Evolutionary conservation across 2,329 filamentous ascomycete species (phyloP).

Genomic region (Nemania sp.): DNA sequence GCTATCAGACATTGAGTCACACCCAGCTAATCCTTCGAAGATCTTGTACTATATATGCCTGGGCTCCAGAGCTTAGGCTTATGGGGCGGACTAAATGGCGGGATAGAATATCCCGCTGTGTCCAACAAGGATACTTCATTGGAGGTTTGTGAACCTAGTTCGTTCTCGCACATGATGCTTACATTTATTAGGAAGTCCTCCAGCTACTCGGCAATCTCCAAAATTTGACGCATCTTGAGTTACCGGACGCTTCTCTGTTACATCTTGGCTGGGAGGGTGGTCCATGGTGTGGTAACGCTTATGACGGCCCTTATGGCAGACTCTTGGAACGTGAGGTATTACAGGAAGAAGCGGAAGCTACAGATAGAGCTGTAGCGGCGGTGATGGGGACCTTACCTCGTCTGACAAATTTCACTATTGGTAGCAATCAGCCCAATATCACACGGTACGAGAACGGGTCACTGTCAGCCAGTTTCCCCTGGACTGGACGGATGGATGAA

Average conservation of each 20-base stretch:
- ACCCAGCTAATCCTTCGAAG: conserved; percentile 4
- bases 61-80: conserved; percentile 21
- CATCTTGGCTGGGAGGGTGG: conserved; percentile 25
- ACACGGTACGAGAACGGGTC: conserved; percentile 31
- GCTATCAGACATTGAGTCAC: not conserved
- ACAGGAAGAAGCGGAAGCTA: conserved; percentile 6
- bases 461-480: conserved; percentile 20
- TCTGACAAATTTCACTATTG: conserved; percentile 25
- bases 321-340: not conserved
- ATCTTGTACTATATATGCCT: conserved; percentile 18
- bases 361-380: conserved; percentile 12
- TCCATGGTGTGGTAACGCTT: conserved; percentile 23
- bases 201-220: conserved; percentile 10
- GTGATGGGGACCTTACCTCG: conserved; percentile 21
- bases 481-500: conserved; percentile 30
- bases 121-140: not conserved
- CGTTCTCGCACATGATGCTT: not conserved
- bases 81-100: not conserved
- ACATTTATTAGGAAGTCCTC: conserved; percentile 19
- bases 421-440: conserved; percentile 4
- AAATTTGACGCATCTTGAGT: conserved; percentile 32
- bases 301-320: conserved; percentile 10
- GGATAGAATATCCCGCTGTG: not conserved
- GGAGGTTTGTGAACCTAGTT: not conserved
- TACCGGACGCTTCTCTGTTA: conserved; percentile 3